Base-by-base conservation (phyloP, 345 rosid species). In the Eutrema yunnanense region DNA sequence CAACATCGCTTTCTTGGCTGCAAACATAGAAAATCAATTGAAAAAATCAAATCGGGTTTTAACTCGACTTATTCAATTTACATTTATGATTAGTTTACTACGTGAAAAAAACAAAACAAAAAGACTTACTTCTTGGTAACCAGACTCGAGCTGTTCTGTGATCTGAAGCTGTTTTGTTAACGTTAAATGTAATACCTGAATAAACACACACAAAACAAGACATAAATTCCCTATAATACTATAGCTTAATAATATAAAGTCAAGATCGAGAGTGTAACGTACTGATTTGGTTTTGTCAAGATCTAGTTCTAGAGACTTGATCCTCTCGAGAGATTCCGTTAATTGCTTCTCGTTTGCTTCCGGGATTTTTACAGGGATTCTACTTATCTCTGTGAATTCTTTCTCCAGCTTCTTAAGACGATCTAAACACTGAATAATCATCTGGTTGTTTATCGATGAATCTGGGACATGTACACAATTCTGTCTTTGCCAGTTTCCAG, bases 231-330 rank as follows among this genome's bases (percentile, higher is more conserved):
- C 26, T 22, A 22, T 22, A 22, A 22, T 22, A 22, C 26, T 22
- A 22, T 22, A 30, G 3, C 49, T 48, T 12, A 26, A 49, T 29
- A 10, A 13, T 5, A 32, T 30, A 64, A 27, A 6, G 4, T 46
- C 51, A 62, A 62, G 46, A 27, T 53, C 26, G 13, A 37, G 30
- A 62, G 68, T n/a, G 40, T 55, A 33, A 33, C 86, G 59, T 85
- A 94, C 98, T 67, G 84, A 82, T 80, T 89, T 94, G 67, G 98
- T 94, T 85, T 89, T 89, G 75, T 89, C 87, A 8, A 94, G 92
- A 82, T 94, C 98, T 16, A 67, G 83, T 86, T 94, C 97, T 60
- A 89, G 84, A 65, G 87, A 86, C 80, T 83, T 91, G 67, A 94
- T 94, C 80, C 97, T 86, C 75, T 91, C 96, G 11, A 94, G 73